Evolutionary conservation across 2,329 filamentous ascomycete species (phyloP), one percentile per base, ranked within the genome.

Genomic region (Trichoderma gracile): DNA sequence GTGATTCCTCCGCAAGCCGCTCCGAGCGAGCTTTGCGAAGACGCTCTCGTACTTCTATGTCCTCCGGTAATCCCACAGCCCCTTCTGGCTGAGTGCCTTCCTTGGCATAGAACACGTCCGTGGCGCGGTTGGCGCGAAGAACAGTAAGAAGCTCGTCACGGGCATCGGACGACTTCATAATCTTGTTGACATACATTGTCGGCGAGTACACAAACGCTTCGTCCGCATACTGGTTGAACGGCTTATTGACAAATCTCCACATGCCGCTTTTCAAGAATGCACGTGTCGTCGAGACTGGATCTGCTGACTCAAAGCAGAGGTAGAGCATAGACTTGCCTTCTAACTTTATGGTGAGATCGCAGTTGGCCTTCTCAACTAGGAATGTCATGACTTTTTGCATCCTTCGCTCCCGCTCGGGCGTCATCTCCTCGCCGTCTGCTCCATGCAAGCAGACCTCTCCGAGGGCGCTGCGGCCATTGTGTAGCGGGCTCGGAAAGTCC

Each of bases 161-260:
- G 14, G 69, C 64, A 23, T 80, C 78, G 2, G 77, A 76, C 5
- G 76, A 71, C 0, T 75, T 72, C 6, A 85, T 68, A 1, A 85
- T 72, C 49, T 80, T 82, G 42, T 73, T 69, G 21, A 87, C 79
- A 71, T 89, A 90, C 77, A 86, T 87, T 3, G 87, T 85, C 0
- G 87, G 84, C 0, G 87, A 90, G 73, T 88, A 90, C 1, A 82
- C 85, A 68, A 81, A 80, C 5, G 77, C 79, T 25, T 81, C 81
- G 47, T 82, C 78, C 1, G 75, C 82, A 73, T 81, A 86, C 66
- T 81, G 76, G 68, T 87, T 86, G 69, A 81, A 85, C 0, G 83
- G 77, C 66, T 85, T 82, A 74, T 89, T 89, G 69, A 89, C 76
- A 38, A 83, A 77, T 70, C 86, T 86, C 86, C 87, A 89, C 76